Evolutionary conservation across 805 yeast genomes (phyloP), one percentile per base, ranked within the genome.

Genomic region (Saccharomyces mikatae): DNA sequence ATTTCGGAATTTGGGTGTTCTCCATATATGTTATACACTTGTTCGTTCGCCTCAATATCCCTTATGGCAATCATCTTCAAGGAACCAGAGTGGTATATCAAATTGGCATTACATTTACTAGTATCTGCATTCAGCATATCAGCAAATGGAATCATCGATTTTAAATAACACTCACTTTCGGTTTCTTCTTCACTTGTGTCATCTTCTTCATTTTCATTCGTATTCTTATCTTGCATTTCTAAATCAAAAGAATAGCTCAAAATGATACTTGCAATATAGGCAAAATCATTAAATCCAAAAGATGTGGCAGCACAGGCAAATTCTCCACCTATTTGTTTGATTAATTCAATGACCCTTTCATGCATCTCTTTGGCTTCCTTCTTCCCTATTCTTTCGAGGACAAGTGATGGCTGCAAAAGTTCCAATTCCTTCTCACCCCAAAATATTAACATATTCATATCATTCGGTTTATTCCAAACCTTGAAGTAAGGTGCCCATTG

Each of bases 171-270:
- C 57, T 64, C 44, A 2, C 55, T 68, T 8, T 66, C 68, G 4
- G 65, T 69, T 28, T 74, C 80, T 14, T 69, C 72, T 11, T 69
- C 73, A 30, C 72, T 76, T 41, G 66, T 74, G 24, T 66, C 76
- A 1, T 64, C 71, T 4, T 65, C 71, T 2, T 67, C 74, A 3
- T 65, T 70, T 8, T 60, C 67, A 6, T 69, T 72, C 13, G 69
- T 72, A 13, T 68, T 65, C 21, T 63, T 58, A 36, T 66, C 68
- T 21, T 70, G 62, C 54, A 68, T 62, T 58, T 80, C 86, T 13
- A 89, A 87, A 67, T 94, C 99, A 70, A 94, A 92, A 0, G 96
- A 87, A 63, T 92, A 92, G 0, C 97, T 80, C 89, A 90, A 81
- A 49, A 94, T 87, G 14, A 87, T 71, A 46, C 89, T 82, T 0